These are phyloP conservation scores for Hansenula anomala DNA, from an alignment of 1,139 yeast genomes.

Conservation along the genomic window DNA sequence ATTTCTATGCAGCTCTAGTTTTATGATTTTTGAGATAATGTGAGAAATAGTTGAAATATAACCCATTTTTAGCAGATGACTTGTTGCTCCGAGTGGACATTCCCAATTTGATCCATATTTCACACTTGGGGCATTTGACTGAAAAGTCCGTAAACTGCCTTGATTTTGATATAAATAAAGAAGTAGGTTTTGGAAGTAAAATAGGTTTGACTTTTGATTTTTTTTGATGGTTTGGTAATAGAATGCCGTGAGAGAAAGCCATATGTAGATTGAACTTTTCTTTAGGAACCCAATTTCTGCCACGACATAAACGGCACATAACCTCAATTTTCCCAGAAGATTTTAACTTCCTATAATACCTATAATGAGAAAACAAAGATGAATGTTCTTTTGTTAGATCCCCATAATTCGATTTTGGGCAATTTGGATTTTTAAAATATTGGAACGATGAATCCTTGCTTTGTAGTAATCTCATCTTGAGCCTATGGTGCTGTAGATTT, in stretches of 20 bases:
- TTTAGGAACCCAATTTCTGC: conserved; percentile 20
- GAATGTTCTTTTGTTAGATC: not conserved
- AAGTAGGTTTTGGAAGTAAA: conserved; percentile 17
- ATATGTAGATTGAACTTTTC: conserved; percentile 15
- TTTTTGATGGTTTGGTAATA: conserved; percentile 5
- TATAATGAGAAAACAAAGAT: not conserved
- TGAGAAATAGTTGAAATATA: conserved; percentile 18
- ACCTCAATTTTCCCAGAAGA: conserved; percentile 8
- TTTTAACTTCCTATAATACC: conserved; percentile 9
- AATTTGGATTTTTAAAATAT: conserved; percentile 5
- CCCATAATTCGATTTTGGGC: conserved; percentile 9
- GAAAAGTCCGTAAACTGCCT: conserved; percentile 8
- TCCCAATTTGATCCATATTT: conserved; percentile 19
- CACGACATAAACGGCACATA: conserved; percentile 23
- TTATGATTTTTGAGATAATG: conserved; percentile 16
- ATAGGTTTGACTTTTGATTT: not conserved
- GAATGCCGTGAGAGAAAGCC: conserved; percentile 23
- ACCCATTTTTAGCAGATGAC: conserved; percentile 8
- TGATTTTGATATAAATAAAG: conserved; percentile 10
- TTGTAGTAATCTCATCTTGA: conserved; percentile 3
- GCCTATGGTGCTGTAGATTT: conserved; percentile 15
- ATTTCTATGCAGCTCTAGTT: not conserved
- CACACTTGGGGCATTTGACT: conserved; percentile 18
- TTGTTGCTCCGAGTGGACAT: not conserved
- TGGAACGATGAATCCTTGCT: conserved; percentile 2